Percentiles rank a stretch among this genome's conserved stretches.
Conservation (phyloP, 2,329 filamentous ascomycete genomes). For the Phialophora tarda region DNA sequence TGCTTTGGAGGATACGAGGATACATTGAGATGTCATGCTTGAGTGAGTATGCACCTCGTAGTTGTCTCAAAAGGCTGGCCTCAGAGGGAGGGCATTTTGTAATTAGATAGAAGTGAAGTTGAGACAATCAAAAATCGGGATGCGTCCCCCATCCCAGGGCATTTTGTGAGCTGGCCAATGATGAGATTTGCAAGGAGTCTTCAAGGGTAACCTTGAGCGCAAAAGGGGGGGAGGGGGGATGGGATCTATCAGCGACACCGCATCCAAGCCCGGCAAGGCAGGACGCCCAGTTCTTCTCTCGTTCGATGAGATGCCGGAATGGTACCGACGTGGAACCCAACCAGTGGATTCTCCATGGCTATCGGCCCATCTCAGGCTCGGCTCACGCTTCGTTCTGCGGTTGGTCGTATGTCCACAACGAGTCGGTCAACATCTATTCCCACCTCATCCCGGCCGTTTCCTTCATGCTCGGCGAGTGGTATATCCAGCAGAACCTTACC, state of each 20-base stretch:
- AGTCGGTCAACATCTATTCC: constrained; percentile 39
- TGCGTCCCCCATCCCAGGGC: too few relatives aligned
- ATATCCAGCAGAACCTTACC: constrained; percentile 7
- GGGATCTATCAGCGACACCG: constrained; percentile 16
- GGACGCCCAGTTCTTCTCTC: constrained; percentile 33
- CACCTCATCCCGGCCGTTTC: constrained; percentile 36
- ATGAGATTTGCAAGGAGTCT: too few relatives aligned
- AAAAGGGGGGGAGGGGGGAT: background rate
- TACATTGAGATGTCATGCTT: too few relatives aligned
- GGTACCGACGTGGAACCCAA: constrained; percentile 29
- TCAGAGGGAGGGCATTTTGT: too few relatives aligned
- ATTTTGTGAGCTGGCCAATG: too few relatives aligned
- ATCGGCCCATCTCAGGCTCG: constrained; percentile 41
- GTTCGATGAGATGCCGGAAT: constrained; percentile 21
- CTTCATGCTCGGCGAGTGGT: constrained; percentile 11
- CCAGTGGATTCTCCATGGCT: constrained; percentile 41
- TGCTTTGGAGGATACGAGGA: too few relatives aligned
- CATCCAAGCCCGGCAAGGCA: constrained; percentile 27
- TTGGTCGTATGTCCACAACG: constrained; percentile 39
- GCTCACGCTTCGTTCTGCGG: constrained; percentile 35
- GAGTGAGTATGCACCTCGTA: too few relatives aligned
- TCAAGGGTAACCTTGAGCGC: too few relatives aligned
- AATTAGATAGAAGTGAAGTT: too few relatives aligned
- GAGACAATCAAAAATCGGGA: too few relatives aligned
- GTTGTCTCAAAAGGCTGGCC: too few relatives aligned